These are phyloP conservation scores for Lachnellula occidentalis DNA, from an alignment of 2,329 filamentous ascomycete species.

Conservation along the genomic window DNA sequence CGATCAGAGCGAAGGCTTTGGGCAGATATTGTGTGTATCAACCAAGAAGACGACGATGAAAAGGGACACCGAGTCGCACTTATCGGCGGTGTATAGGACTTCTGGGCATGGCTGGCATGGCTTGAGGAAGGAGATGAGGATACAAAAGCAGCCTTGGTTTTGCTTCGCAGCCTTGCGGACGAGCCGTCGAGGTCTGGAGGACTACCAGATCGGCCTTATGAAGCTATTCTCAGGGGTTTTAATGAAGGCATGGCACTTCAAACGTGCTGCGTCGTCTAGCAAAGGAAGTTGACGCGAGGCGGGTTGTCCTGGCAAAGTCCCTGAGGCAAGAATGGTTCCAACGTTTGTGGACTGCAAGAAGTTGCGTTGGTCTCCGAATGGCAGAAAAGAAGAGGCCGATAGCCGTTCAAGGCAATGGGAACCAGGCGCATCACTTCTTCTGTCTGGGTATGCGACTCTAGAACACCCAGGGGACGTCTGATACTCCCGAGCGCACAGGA, in stretches of 20 bases:
- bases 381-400: not conserved
- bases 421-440: too few relatives aligned
- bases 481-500: too few relatives aligned
- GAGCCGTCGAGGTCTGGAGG: not conserved
- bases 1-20: not conserved
- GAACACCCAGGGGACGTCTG: too few relatives aligned
- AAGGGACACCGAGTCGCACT: conserved; percentile 7
- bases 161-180: not conserved
- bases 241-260: not conserved
- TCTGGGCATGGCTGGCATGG: conserved; percentile 6
- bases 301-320: not conserved
- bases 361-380: not conserved
- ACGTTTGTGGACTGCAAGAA: conserved; percentile 7
- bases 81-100: conserved; percentile 11
- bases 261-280: not conserved
- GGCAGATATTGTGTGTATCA: conserved; percentile 10
- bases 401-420: too few relatives aligned
- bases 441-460: too few relatives aligned
- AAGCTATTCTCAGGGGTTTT: not conserved
- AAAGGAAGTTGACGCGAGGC: not conserved
- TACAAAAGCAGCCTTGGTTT: not conserved
- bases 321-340: not conserved
- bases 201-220: not conserved
- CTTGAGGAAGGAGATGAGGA: not conserved
- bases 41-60: conserved; percentile 8